Percentiles rank a stretch among this genome's conserved stretches.
Conservation (phyloP, 257 asterid genomes). For the Pogostemon cablin region DNA sequence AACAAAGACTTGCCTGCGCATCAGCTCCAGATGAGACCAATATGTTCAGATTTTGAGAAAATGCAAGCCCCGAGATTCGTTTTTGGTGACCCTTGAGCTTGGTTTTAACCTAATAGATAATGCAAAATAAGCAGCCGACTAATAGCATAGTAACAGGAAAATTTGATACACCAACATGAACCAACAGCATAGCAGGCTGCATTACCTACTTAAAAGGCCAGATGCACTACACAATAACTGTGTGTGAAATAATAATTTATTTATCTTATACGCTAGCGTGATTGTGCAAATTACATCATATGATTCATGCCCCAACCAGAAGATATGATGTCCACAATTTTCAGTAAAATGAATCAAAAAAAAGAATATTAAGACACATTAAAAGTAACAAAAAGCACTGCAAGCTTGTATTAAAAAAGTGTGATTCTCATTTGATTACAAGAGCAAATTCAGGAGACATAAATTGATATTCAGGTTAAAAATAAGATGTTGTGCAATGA, state of each 20-base stretch:
- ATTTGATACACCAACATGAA: neutral
- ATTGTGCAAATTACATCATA: neutral
- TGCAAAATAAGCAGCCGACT: neutral
- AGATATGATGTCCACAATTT: conserved; percentile 12
- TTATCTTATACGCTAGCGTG: neutral
- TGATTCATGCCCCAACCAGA: conserved; percentile 1
- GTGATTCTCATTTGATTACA: neutral
- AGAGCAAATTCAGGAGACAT: neutral
- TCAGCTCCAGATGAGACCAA: conserved; percentile 97
- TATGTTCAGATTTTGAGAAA: conserved; percentile 79
- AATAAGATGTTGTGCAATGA: neutral
- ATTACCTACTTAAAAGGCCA: neutral
- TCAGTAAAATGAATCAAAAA: neutral
- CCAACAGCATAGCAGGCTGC: conserved; percentile 5
- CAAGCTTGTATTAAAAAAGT: neutral
- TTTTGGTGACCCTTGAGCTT: conserved; percentile 97
- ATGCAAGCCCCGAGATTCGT: conserved; percentile 92
- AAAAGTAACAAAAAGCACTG: neutral
- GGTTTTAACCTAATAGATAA: conserved; percentile 63
- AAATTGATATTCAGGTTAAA: neutral
- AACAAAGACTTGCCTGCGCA: conserved; percentile 67
- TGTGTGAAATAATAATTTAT: neutral
- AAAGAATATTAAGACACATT: neutral
- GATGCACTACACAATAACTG: neutral
- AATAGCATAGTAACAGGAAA: neutral